These are phyloP conservation scores for Calophaca sinica DNA, from an alignment of 306 rosid species.

Conservation along the genomic window DNA sequence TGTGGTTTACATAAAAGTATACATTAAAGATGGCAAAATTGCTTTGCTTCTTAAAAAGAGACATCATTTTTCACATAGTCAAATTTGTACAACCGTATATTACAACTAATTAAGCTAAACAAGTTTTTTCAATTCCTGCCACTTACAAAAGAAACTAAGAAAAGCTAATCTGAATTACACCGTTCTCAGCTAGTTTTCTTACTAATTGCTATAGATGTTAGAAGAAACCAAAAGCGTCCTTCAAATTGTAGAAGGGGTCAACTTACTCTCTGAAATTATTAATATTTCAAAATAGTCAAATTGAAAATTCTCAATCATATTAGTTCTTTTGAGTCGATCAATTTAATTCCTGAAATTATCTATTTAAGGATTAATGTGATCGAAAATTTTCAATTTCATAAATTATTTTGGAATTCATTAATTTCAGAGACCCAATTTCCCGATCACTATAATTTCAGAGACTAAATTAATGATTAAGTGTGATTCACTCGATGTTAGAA, in stretches of 20 bases:
- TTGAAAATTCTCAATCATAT: no score
- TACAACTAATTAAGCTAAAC: not conserved
- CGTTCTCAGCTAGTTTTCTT: conserved; percentile 26
- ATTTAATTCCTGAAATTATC: no score
- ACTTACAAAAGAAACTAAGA: not conserved
- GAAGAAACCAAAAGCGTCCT: not conserved
- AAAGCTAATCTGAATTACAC: conserved; percentile 13
- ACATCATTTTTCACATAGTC: conserved; percentile 19
- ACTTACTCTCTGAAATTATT: no score
- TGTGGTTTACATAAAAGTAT: not conserved
- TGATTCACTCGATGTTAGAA: not conserved
- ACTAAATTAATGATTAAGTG: no score
- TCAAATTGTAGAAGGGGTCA: not conserved
- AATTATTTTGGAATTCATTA: no score
- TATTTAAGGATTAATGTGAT: no score
- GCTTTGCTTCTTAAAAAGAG: conserved; percentile 18
- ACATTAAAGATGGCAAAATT: conserved; percentile 18
- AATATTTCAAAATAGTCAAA: no score
- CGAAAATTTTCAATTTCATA: no score
- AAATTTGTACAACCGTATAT: conserved; percentile 2
- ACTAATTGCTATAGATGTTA: not conserved
- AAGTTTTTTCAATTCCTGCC: conserved; percentile 7
- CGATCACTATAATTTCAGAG: no score
- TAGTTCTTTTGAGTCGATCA: no score
- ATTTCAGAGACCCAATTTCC: no score